Conservation (phyloP, 176 grass and related monocot species). For the Typha latifolia region DNA sequence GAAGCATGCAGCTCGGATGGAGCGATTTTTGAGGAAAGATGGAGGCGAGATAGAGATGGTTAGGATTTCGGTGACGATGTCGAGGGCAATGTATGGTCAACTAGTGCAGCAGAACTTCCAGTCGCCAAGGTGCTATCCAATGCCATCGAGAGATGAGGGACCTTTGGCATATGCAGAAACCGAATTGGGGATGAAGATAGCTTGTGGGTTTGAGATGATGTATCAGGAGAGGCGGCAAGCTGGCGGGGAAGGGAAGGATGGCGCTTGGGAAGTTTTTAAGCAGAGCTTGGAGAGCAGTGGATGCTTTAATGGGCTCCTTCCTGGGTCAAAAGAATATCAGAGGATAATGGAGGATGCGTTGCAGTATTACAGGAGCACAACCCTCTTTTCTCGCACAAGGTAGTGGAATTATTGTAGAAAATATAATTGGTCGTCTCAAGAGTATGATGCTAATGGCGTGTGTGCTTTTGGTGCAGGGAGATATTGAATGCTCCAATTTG, state of each 20-base stretch:
- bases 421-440: too few species aligned
- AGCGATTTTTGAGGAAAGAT: conserved; percentile 51
- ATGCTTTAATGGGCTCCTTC: conserved; percentile 71
- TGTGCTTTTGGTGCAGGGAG: conserved; percentile 39
- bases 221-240: conserved; percentile 65
- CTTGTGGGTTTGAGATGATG: conserved; percentile 96
- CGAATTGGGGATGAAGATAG: conserved; percentile 89
- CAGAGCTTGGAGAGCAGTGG: conserved; percentile 65
- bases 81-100: conserved; percentile 82
- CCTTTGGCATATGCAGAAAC: conserved; percentile 51
- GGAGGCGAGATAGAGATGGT: conserved; percentile 60
- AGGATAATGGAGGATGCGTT: conserved; percentile 54
- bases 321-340: conserved; percentile 82
- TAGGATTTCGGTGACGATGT: conserved; percentile 55
- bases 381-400: conserved; percentile 56
- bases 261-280: conserved; percentile 77
- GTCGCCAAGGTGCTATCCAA: conserved; percentile 59
- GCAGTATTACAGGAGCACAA: conserved; percentile 77
- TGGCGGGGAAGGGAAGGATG: conserved; percentile 57
- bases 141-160: conserved; percentile 66
- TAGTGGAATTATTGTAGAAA: conserved; percentile 2
- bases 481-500: conserved; percentile 60
- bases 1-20: conserved; percentile 91
- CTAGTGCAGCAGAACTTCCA: conserved; percentile 93
- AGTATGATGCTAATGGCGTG: conserved; percentile 3